Evolutionary conservation across 768 basidiomycete species (phyloP).

Genomic region (Podaxis sp.): DNA sequence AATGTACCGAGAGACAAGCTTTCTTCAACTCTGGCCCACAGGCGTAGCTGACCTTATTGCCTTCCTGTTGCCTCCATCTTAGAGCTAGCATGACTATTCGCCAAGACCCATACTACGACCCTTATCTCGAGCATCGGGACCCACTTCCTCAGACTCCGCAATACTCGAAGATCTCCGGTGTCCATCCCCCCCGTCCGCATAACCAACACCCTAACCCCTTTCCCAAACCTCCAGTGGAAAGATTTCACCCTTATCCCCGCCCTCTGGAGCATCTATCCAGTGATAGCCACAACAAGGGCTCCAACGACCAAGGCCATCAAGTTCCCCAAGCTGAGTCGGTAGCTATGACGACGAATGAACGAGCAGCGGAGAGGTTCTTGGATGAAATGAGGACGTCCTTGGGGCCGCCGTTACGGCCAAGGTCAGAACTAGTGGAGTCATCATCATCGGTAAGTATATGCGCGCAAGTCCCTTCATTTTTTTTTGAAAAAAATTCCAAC

Average conservation of each 20-base stretch:
- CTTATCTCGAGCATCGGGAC: neutral
- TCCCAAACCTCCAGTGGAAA: neutral
- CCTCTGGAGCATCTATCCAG: neutral
- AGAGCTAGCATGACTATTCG: constrained; percentile 19
- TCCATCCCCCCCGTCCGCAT: neutral
- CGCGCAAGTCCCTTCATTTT: neutral
- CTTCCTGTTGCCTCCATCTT: neutral
- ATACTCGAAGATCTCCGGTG: neutral
- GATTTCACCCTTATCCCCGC: constrained; percentile 8
- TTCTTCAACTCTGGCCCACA: neutral
- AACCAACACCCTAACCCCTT: neutral
- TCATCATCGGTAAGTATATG: neutral
- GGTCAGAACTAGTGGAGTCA: neutral
- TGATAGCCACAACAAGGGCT: neutral
- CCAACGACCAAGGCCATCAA: neutral
- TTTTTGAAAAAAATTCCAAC: neutral
- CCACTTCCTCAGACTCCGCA: neutral
- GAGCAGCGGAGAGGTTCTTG: constrained; percentile 8
- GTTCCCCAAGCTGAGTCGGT: neutral
- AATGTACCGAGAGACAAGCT: constrained; percentile 25
- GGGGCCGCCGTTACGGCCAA: neutral
- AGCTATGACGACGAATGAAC: constrained; percentile 8
- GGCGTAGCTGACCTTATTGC: constrained; percentile 10
- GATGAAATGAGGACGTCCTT: constrained; percentile 5
- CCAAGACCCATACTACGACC: constrained; percentile 10